Conservation (phyloP, 2,329 filamentous ascomycete species). For the Magnaporthales sp. region DNA sequence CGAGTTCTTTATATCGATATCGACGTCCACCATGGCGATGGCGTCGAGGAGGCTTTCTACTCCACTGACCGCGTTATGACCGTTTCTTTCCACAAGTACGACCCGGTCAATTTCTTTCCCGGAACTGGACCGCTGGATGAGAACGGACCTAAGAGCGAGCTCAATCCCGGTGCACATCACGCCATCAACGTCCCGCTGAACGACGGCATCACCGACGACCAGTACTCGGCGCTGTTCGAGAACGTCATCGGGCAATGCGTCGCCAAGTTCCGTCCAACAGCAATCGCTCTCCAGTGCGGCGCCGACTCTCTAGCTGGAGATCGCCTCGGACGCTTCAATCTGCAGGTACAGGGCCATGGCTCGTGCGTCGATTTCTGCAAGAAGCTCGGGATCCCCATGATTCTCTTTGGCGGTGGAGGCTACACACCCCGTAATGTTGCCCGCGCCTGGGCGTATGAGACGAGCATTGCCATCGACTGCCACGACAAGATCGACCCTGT, state of each 20-base stretch:
- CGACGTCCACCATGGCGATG: constrained; percentile 80
- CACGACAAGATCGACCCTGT: constrained; percentile 60
- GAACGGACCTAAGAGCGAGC: constrained; percentile 73
- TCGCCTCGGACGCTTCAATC: constrained; percentile 88
- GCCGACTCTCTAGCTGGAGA: constrained; percentile 93
- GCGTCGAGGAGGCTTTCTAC: constrained; percentile 79
- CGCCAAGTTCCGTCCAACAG: constrained; percentile 75
- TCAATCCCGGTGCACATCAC: constrained; percentile 83
- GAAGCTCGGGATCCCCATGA: constrained; percentile 66
- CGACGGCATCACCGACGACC: constrained; percentile 84
- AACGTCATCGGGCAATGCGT: constrained; percentile 71
- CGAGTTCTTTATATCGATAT: constrained; percentile 92
- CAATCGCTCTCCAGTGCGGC: constrained; percentile 91
- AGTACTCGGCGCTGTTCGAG: constrained; percentile 81
- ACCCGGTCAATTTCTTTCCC: constrained; percentile 75
- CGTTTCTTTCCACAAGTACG: constrained; percentile 94
- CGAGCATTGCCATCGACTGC: constrained; percentile 74
- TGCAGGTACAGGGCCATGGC: constrained; percentile 91
- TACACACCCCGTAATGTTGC: constrained; percentile 97
- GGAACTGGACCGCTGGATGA: constrained; percentile 82
- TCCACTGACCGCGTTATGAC: constrained; percentile 81
- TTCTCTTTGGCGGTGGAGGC: constrained; percentile 88
- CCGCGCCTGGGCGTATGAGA: constrained; percentile 94
- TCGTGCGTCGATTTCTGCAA: constrained; percentile 88
- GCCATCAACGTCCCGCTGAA: constrained; percentile 84